Evolutionary conservation across 2,329 filamentous ascomycete genomes (phyloP), one percentile per base, ranked within the genome.

Genomic region (Aspergillus fischeri): DNA sequence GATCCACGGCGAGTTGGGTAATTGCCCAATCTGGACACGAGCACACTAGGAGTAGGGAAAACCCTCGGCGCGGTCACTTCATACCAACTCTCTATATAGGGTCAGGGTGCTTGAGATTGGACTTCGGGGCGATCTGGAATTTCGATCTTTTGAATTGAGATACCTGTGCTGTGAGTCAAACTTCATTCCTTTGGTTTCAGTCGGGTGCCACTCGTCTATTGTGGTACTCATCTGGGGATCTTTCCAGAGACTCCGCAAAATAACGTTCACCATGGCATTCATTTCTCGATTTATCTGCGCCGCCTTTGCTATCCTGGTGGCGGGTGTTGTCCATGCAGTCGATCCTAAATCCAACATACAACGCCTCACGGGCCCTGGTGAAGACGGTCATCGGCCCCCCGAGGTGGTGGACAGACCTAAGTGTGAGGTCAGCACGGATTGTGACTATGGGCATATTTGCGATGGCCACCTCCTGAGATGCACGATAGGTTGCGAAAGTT

Each of bases 361-460:
- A 14, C 44, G 2, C 24, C n/a, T 47, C 21, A 17, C 21, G 11
- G n/a, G 11, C 2, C 9, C 4, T 47, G 21, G 1, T 25, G 11
- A 24, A 4, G 21, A 24, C 24, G 44, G 14, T 7, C 5, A 47
- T 24, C 6, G 3, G 6, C 44, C 44, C 14, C 20, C 24, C 21
- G 10, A 47, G 11, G 1, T 47, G 44, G 24, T 27, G 10, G 11
- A 47, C 11, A 20, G 20, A 24, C 21, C 44, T 24, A 47, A 6
- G 14, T 47, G 44, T 24, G 11, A 24, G 10, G 11, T 24, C 24
- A 52, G 29, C 28, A 49, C 24, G 3, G 53, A 56, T 17, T 59
- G 57, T 27, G 51, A 53, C 28, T 48, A 50, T 11, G 57, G 57
- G 2, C 27, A 56, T 21, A 27, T 53, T 11, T 59, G 57, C 54